These are phyloP conservation scores for Mentha longifolia DNA, from an alignment of 257 asterid species.

Conservation along the genomic window DNA sequence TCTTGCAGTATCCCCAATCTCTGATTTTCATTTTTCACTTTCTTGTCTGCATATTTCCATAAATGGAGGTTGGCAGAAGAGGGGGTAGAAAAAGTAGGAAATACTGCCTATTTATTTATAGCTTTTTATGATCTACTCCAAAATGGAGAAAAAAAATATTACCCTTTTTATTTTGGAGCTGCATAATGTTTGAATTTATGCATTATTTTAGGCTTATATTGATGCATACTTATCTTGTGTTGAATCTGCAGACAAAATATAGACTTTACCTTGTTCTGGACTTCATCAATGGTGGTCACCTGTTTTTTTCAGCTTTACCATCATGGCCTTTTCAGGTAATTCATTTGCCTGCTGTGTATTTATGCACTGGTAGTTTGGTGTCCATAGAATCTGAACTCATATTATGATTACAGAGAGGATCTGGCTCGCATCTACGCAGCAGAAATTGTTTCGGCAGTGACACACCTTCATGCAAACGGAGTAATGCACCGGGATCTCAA, in stretches of 20 bases:
- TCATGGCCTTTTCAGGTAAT: constrained; percentile 75
- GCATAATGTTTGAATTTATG: constrained; percentile 4
- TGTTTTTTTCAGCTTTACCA: constrained; percentile 73
- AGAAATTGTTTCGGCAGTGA: constrained; percentile 64
- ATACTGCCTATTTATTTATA: neutral
- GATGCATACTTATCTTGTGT: constrained; percentile 8
- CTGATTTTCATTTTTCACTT: neutral
- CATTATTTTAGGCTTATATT: constrained; percentile 4
- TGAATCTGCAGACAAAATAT: constrained; percentile 64
- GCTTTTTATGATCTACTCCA: neutral
- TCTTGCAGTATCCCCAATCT: neutral
- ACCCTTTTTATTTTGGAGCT: constrained; percentile 2
- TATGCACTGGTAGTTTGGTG: constrained; percentile 3
- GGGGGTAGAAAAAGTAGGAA: neutral
- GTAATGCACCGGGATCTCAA: constrained; percentile 76
- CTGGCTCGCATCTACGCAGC: constrained; percentile 64
- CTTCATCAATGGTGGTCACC: constrained; percentile 76
- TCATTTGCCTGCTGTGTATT: constrained; percentile 15
- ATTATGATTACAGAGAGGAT: constrained; percentile 55
- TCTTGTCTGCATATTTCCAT: neutral
- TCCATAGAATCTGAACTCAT: constrained; percentile 23
- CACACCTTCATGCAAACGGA: constrained; percentile 68
- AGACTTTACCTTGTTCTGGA: constrained; percentile 78
- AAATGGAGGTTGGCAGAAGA: neutral
- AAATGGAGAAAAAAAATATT: neutral